Evolutionary conservation across 768 basidiomycete species (phyloP).

Genomic region (Tricholomella constricta): DNA sequence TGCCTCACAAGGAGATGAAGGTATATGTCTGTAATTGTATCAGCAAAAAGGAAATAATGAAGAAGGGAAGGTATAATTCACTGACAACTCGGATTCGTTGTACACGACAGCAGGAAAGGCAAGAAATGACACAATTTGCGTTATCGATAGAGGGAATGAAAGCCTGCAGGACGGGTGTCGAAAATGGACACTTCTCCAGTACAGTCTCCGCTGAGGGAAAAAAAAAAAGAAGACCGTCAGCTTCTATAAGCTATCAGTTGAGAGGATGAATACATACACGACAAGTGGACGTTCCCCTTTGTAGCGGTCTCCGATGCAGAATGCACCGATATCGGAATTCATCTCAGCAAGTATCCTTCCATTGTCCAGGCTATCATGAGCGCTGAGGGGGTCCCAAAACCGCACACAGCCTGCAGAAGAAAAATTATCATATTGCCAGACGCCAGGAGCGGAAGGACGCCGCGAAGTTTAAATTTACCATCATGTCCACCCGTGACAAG

Average conservation of each 20-base stretch:
- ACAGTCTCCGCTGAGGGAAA: conserved; percentile 44
- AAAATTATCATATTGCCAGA: conserved; percentile 5
- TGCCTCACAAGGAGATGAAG: no score
- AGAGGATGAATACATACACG: conserved; percentile 46
- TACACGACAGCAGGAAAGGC: neutral
- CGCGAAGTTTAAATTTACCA: conserved; percentile 40
- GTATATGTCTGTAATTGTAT: neutral
- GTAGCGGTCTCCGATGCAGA: conserved; percentile 57
- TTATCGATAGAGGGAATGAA: conserved; percentile 10
- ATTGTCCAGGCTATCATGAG: conserved; percentile 39
- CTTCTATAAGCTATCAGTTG: no score
- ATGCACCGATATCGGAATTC: conserved; percentile 57
- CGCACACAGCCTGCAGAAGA: conserved; percentile 60
- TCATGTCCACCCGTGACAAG: conserved; percentile 66
- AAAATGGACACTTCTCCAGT: conserved; percentile 51
- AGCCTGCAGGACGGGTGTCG: conserved; percentile 20
- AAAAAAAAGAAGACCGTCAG: neutral
- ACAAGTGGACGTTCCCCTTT: conserved; percentile 57
- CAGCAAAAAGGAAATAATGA: neutral
- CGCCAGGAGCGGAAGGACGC: neutral
- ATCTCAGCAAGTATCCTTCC: conserved; percentile 53
- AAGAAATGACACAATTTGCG: neutral
- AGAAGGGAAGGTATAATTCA: neutral
- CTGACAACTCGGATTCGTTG: neutral
- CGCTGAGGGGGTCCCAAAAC: conserved; percentile 61